phyloP scores from a whole-genome alignment of 148 eudicot species.

The Chenopodium suecicum region DNA sequence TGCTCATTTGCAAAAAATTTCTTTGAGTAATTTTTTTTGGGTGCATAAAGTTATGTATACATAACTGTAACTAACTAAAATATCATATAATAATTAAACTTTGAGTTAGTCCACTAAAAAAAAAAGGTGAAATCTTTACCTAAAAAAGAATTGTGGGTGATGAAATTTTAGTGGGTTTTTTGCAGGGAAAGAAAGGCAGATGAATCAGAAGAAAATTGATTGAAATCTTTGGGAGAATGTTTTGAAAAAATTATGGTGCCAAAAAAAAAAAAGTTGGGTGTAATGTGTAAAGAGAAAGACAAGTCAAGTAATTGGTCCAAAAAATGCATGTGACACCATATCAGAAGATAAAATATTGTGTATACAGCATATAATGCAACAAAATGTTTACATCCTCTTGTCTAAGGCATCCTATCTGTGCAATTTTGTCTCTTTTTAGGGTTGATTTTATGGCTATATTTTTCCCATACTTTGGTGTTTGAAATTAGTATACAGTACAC shows the following conservation, averaged over 20 bases:
- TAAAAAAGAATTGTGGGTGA: slow-evolving; percentile 5
- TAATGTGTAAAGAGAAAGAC: slow-evolving; percentile 6
- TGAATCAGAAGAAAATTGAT: slow-evolving; percentile 8
- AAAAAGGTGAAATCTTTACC: neutral
- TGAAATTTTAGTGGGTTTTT: slow-evolving; percentile 14
- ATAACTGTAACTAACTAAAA: slow-evolving; percentile 6
- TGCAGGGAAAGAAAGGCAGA: neutral
- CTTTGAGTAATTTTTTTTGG: neutral
- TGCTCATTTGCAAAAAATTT: neutral
- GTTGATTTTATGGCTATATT: slow-evolving; percentile 4
- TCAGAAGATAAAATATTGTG: neutral
- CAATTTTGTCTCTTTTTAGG: slow-evolving; percentile 20
- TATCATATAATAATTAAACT: neutral
- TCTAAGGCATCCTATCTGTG: slow-evolving; percentile 29
- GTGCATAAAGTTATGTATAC: neutral
- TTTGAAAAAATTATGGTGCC: slow-evolving; percentile 10
- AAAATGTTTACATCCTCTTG: slow-evolving; percentile 23
- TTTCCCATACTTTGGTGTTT: slow-evolving; percentile 12
- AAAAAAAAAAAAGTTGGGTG: neutral
- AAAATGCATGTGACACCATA: slow-evolving; percentile 31
- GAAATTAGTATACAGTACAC: neutral
- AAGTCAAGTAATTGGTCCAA: slow-evolving; percentile 29
- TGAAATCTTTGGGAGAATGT: slow-evolving; percentile 29
- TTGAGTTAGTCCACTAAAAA: neutral
- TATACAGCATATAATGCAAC: neutral